phyloP scores from a whole-genome alignment of 345 rosid species.

The Eucalyptus curtisii region DNA sequence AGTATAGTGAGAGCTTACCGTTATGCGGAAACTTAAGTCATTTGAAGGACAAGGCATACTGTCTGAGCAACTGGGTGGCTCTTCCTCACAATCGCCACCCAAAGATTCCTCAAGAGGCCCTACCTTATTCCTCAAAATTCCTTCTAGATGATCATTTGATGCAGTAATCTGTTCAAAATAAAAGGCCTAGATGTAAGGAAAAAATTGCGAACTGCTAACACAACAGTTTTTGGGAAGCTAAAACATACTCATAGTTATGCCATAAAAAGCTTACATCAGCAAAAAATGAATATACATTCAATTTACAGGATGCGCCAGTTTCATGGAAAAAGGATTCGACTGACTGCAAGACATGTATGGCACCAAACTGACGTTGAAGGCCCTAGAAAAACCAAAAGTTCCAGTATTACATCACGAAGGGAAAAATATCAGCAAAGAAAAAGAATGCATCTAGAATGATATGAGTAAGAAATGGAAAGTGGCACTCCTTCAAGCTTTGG shows the following conservation, averaged over 20 bases:
- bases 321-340: slow-evolving; percentile 44
- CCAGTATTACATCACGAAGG: background rate
- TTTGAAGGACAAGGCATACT: slow-evolving; percentile 7
- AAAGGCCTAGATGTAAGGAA: background rate
- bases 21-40: slow-evolving; percentile 32
- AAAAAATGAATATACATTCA: slow-evolving; percentile 41
- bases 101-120: slow-evolving; percentile 6
- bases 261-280: slow-evolving; percentile 47
- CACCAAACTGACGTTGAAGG: slow-evolving; percentile 58
- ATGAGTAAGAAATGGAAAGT: background rate
- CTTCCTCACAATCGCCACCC: background rate
- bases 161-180: slow-evolving; percentile 31
- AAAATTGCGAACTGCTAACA: background rate
- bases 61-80: slow-evolving; percentile 3
- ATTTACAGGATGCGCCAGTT: slow-evolving; percentile 50
- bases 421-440: background rate
- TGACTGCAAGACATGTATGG: slow-evolving; percentile 56
- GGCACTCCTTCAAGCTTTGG: background rate
- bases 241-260: background rate
- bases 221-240: background rate
- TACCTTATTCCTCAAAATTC: slow-evolving; percentile 22
- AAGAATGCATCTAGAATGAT: background rate
- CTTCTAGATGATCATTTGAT: slow-evolving; percentile 38
- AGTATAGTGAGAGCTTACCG: slow-evolving; percentile 19
- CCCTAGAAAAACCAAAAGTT: slow-evolving; percentile 20